These are phyloP conservation scores for Boletellus ananas DNA, from an alignment of 768 basidiomycete genomes.

Conservation along the genomic window DNA sequence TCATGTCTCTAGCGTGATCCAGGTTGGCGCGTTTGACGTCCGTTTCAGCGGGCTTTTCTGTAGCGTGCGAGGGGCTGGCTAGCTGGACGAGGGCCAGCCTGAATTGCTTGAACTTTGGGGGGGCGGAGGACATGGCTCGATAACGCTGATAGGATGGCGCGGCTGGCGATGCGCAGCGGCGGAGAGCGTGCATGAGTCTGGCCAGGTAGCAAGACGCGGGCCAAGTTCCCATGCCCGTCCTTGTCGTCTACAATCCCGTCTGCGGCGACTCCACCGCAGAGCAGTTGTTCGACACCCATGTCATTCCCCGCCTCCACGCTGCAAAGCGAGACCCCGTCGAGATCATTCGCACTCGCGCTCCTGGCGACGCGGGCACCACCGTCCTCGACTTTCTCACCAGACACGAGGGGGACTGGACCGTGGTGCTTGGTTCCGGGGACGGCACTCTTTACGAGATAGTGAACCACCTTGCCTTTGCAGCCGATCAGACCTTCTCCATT, in stretches of 20 bases:
- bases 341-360: conserved; percentile 48
- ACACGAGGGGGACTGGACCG: conserved; percentile 33
- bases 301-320: conserved; percentile 57
- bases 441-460: conserved; percentile 91
- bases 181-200: conserved; percentile 12
- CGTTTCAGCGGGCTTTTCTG: conserved; percentile 27
- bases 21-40: conserved; percentile 69
- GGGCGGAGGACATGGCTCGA: conserved; percentile 28
- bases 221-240: conserved; percentile 39
- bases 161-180: conserved; percentile 8
- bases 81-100: conserved; percentile 88
- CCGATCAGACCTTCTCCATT: conserved; percentile 25
- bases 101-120: conserved; percentile 61
- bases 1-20: conserved; percentile 74
- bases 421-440: conserved; percentile 80
- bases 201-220: neutral
- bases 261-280: conserved; percentile 59
- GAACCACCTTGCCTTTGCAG: conserved; percentile 43
- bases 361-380: conserved; percentile 52
- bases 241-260: conserved; percentile 74
- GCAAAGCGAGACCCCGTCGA: conserved; percentile 31
- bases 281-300: conserved; percentile 52
- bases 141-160: neutral
- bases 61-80: conserved; percentile 54
- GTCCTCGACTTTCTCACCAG: conserved; percentile 40